These are phyloP conservation scores for Scutellaria minor DNA, from an alignment of 257 asterid species.

Conservation along the genomic window DNA sequence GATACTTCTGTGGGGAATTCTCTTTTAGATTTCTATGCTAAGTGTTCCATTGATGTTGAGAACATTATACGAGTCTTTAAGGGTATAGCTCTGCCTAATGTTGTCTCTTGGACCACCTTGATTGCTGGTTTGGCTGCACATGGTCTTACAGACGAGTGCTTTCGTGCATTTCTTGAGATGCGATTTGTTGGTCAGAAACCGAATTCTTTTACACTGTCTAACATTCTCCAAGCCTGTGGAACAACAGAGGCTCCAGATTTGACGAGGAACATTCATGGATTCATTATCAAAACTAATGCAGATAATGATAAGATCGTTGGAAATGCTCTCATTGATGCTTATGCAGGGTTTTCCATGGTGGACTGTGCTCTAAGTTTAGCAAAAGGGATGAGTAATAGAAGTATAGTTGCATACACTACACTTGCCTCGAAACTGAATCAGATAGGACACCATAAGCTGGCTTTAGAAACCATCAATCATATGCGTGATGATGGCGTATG, in stretches of 20 bases:
- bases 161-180: constrained; percentile 40
- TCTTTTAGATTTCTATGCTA: constrained; percentile 40
- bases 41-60: constrained; percentile 30
- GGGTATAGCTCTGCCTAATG: constrained; percentile 32
- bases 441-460: constrained; percentile 24
- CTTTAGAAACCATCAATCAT: constrained; percentile 37
- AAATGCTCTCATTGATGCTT: constrained; percentile 53
- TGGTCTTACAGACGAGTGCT: constrained; percentile 36
- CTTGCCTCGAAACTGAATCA: constrained; percentile 44
- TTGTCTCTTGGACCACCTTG: constrained; percentile 41
- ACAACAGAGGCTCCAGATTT: constrained; percentile 1
- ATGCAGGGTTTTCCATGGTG: constrained; percentile 42
- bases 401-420: constrained; percentile 33
- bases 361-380: constrained; percentile 39
- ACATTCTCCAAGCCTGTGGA: constrained; percentile 37
- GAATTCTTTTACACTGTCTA: constrained; percentile 44
- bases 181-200: constrained; percentile 37
- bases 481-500: constrained; percentile 27
- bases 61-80: constrained; percentile 34
- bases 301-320: constrained; percentile 33
- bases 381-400: constrained; percentile 26
- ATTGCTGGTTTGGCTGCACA: constrained; percentile 42
- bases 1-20: constrained; percentile 43
- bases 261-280: constrained; percentile 44
- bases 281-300: constrained; percentile 34